Base-by-base conservation (phyloP, 176 grass and related monocot species). In the Puya raimondii region DNA sequence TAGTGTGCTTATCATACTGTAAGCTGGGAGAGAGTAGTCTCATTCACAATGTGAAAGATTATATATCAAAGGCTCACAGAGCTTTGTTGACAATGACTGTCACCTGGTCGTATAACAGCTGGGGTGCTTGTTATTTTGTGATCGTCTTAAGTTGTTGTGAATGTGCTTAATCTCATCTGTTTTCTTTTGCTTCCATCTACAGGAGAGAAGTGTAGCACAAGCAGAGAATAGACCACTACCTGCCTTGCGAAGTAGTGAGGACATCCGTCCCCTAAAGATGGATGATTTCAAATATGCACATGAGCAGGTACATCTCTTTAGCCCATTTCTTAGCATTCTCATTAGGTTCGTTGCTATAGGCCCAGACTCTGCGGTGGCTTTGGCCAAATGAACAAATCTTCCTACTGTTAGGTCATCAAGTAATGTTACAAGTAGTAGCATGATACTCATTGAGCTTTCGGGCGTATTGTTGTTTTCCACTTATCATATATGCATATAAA, bases 211-310 rank as follows among this genome's bases (percentile, higher is more conserved):
- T 69, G 82, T 80, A 63, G 94, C 94, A 58, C 73, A 74, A 84
- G 80, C 84, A 73, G 89, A 90, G 65, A 80, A 82, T 59, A 88
- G 66, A 64, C 75, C 86, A 3, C 26, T 77, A 53, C 94, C 94
- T 25, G 76, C 79, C 49, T 82, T 81, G 27, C 74, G 76, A 66
- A 76, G 68, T 61, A 86, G 89, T 54, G 65, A 78, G 72, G 89
- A 97, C 33, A 69, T 93, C 16, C 94, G 89, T 9, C 8, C 87
- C 49, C 74, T 97, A 26, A 90, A 79, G 64, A 75, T 80, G 70
- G 74, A 78, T 64, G 94, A 97, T 75, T 86, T 97, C 50, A 90
- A 83, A 74, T 80, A 85, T 72, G 84, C 94, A 52, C 94, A 97
- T 72, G 94, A 97, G 20, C 89, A 97, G 89, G 94, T 97, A 66